Evolutionary conservation across 805 yeast species (phyloP).

Genomic region (Isabelozyma pseudorhagii): DNA sequence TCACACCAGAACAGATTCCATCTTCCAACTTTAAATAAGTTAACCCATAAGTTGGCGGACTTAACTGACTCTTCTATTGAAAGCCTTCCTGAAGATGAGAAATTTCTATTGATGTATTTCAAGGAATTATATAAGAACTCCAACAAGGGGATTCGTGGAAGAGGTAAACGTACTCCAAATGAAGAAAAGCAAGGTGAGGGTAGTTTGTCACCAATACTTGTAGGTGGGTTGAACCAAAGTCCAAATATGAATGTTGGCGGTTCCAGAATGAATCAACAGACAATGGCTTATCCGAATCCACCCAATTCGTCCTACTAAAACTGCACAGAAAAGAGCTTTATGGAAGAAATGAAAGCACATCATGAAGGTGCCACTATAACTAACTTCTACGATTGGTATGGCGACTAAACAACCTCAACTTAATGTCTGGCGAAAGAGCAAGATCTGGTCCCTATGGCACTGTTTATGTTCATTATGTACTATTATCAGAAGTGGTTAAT

Average conservation of each 20-base stretch:
- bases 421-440: no score
- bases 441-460: neutral
- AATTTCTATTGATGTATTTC: constrained; percentile 71
- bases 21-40: constrained; percentile 58
- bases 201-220: neutral
- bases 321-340: no score
- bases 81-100: constrained; percentile 58
- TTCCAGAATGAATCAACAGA: neutral
- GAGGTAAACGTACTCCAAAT: constrained; percentile 52
- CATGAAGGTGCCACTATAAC: no score
- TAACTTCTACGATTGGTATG: no score
- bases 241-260: neutral
- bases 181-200: neutral
- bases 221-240: neutral
- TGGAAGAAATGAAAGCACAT: no score
- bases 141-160: constrained; percentile 87
- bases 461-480: neutral
- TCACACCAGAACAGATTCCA: constrained; percentile 94
- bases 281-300: neutral
- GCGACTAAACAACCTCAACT: no score
- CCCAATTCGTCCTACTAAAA: neutral
- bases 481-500: neutral
- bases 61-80: constrained; percentile 45
- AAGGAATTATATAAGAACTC: constrained; percentile 81
- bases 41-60: constrained; percentile 68